Conservation (phyloP, 75 land plant species). For the Picea glauca region DNA sequence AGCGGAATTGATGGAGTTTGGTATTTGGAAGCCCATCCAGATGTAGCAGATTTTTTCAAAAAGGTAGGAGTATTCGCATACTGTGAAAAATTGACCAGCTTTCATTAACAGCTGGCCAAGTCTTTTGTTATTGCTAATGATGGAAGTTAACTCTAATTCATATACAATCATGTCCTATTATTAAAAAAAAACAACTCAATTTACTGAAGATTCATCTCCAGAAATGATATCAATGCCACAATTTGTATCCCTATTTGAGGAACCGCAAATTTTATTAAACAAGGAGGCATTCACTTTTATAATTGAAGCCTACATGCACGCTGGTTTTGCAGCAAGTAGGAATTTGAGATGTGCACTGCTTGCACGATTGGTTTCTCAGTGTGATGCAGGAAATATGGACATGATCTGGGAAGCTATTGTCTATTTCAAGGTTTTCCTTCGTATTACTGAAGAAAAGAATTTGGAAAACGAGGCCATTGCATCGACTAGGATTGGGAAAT, state of each 20-base stretch:
- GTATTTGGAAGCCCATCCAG: no score
- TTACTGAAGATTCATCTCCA: constrained; percentile 25
- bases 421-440: no score
- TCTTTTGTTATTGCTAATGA: background rate
- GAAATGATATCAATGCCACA: constrained; percentile 33
- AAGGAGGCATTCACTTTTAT: constrained; percentile 57
- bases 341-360: constrained; percentile 51
- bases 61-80: no score
- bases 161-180: constrained; percentile 34
- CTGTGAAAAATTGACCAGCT: no score
- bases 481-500: no score
- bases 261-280: constrained; percentile 37
- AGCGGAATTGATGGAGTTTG: no score
- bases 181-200: constrained; percentile 27
- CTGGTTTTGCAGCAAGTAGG: constrained; percentile 30
- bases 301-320: constrained; percentile 43
- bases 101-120: no score
- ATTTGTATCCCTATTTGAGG: constrained; percentile 47
- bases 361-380: constrained; percentile 73
- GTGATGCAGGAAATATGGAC: no score
- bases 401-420: no score
- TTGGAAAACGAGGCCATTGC: no score
- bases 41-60: no score
- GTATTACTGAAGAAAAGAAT: no score
- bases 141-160: constrained; percentile 15